Evolutionary conservation across 2,329 filamentous ascomycete species (phyloP).

Genomic region (Verticillium albo-atrum): DNA sequence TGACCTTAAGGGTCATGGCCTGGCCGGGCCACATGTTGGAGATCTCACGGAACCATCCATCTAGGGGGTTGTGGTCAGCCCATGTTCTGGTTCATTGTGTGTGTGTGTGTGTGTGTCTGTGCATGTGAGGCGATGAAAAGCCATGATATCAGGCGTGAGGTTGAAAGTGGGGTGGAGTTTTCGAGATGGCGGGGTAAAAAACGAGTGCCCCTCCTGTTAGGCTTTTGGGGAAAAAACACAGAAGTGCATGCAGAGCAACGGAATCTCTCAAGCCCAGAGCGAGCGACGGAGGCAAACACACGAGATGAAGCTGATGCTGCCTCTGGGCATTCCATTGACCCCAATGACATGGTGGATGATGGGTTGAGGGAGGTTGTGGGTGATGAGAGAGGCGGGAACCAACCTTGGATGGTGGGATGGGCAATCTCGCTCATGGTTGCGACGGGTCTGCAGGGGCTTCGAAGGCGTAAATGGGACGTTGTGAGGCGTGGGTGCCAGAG

Average conservation of each 20-base stretch:
- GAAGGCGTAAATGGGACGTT: background rate
- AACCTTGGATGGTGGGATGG: conserved; percentile 56
- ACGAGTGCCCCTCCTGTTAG: no score
- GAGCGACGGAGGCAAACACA: no score
- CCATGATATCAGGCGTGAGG: no score
- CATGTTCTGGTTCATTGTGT: background rate
- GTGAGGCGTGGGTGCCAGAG: background rate
- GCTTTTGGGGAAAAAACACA: no score
- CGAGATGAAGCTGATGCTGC: no score
- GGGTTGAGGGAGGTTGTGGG: background rate
- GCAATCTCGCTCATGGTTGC: conserved; percentile 48
- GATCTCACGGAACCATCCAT: conserved; percentile 99
- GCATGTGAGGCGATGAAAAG: no score
- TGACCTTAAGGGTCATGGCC: conserved; percentile 97
- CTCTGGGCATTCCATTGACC: background rate
- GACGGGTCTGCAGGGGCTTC: conserved; percentile 6
- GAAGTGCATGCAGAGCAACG: no score
- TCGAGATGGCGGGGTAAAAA: no score
- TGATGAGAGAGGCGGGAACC: conserved; percentile 16
- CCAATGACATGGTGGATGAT: no score
- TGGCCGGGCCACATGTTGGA: conserved; percentile 98
- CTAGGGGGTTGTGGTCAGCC: conserved; percentile 39
- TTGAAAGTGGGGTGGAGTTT: no score
- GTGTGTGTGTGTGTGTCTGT: no score
- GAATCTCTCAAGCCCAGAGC: no score